Conservation (phyloP, 257 asterid species). For the Jasminum sambac region DNA sequence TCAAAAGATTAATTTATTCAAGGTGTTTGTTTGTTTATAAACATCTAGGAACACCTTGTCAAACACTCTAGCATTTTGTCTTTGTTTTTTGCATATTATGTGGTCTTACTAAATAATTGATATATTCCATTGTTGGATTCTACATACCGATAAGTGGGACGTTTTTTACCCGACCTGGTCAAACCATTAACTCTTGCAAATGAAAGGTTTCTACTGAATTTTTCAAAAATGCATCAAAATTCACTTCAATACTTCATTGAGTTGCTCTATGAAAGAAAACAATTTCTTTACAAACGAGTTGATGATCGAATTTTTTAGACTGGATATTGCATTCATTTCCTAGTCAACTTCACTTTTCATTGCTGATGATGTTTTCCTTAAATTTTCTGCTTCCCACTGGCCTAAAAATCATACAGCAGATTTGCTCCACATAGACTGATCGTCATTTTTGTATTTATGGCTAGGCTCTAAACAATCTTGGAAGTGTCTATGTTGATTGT, state of each 20-base stretch:
- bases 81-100: too few relatives aligned
- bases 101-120: neutral
- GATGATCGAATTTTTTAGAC: neutral
- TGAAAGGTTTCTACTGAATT: neutral
- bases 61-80: too few relatives aligned
- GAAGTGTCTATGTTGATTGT: conserved; percentile 90
- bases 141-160: neutral
- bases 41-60: too few relatives aligned
- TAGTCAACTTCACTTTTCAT: neutral
- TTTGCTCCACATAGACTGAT: neutral
- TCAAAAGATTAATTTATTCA: too few relatives aligned
- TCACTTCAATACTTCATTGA: neutral
- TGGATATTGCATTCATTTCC: neutral
- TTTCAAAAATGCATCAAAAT: neutral
- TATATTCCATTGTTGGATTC: neutral
- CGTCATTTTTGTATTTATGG: conserved; percentile 10
- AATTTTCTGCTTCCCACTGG: neutral
- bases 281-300: neutral
- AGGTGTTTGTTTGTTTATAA: too few relatives aligned
- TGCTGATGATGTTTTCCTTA: conserved; percentile 1
- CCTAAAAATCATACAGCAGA: neutral
- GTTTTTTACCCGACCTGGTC: neutral
- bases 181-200: neutral
- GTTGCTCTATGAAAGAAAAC: neutral
- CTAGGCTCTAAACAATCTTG: conserved; percentile 96